Evolutionary conservation across 192 early-diverging fungal species (phyloP).

Genomic region (Podochytrium sp.): DNA sequence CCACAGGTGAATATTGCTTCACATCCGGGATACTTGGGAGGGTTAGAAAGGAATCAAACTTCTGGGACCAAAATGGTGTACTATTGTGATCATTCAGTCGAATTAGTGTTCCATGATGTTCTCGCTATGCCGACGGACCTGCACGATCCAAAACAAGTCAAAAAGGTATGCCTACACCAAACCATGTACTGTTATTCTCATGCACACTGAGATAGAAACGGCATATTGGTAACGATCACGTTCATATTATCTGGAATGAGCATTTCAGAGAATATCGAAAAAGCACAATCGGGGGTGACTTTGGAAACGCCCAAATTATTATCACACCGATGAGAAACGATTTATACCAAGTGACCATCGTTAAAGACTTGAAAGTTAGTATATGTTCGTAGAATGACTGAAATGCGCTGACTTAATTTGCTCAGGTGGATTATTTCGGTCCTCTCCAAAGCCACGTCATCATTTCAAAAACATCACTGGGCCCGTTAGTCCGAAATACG

Average conservation of each 20-base stretch:
- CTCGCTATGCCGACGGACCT: constrained; percentile 84
- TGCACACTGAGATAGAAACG: constrained; percentile 71
- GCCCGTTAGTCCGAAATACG: constrained; percentile 77
- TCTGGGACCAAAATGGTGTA: constrained; percentile 81
- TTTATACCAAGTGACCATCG: constrained; percentile 61
- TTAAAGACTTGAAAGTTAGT: constrained; percentile 61
- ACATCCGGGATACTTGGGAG: constrained; percentile 86
- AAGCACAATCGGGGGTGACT: constrained; percentile 94
- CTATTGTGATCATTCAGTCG: constrained; percentile 80
- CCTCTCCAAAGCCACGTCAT: constrained; percentile 82
- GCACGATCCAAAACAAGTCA: constrained; percentile 82
- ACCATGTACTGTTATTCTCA: not conserved
- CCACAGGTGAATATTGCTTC: constrained; percentile 73
- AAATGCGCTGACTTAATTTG: not conserved
- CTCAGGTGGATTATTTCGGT: constrained; percentile 78
- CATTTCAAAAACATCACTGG: constrained; percentile 73
- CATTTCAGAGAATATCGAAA: constrained; percentile 83
- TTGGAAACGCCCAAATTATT: constrained; percentile 94
- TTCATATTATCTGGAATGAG: constrained; percentile 99
- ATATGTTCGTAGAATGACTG: constrained; percentile 12
- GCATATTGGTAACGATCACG: constrained; percentile 98
- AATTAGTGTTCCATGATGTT: constrained; percentile 92
- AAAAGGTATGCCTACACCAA: constrained; percentile 87
- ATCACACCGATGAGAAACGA: constrained; percentile 80
- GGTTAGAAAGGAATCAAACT: constrained; percentile 77